Percentiles rank a stretch among this genome's conserved stretches.
Evolutionary conservation across 495 filamentous ascomycete genomes (phyloP).

Genomic region (Diplogelasinospora grovesii): DNA sequence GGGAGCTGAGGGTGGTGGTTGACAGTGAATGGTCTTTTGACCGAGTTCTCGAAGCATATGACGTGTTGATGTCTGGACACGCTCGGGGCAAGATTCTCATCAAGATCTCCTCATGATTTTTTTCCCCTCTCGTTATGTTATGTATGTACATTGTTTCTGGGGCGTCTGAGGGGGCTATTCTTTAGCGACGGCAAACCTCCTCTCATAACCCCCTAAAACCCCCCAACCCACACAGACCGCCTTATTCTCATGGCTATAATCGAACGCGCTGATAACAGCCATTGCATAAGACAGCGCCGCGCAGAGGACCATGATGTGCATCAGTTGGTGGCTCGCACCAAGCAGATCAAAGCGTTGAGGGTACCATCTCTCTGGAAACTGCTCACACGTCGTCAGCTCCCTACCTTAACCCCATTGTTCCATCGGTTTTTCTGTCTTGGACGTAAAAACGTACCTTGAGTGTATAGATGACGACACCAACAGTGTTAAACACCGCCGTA

Average conservation of each 20-base stretch:
- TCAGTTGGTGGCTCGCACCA: slow-evolving; percentile 46
- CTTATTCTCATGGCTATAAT: slow-evolving; percentile 33
- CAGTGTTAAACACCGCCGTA: slow-evolving; percentile 33
- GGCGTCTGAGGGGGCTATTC: too few species aligned
- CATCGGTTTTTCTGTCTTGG: not conserved
- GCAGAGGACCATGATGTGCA: slow-evolving; percentile 43
- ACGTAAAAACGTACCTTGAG: slow-evolving; percentile 31
- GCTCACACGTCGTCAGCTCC: not conserved
- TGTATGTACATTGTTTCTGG: too few species aligned
- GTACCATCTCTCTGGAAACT: slow-evolving; percentile 44
- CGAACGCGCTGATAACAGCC: slow-evolving; percentile 41
- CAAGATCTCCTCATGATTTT: too few species aligned
- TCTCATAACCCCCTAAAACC: too few species aligned
- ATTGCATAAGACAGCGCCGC: slow-evolving; percentile 39
- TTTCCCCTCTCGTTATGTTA: too few species aligned
- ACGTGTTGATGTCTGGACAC: slow-evolving; percentile 17
- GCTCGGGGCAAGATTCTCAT: slow-evolving; percentile 29
- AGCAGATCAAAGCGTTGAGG: slow-evolving; percentile 41
- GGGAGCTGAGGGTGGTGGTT: slow-evolving; percentile 22
- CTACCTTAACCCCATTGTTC: not conserved
- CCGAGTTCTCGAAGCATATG: slow-evolving; percentile 25
- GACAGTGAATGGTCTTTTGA: slow-evolving; percentile 25
- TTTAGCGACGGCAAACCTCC: too few species aligned
- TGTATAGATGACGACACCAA: slow-evolving; percentile 38
- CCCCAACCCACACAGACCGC: too few species aligned